Percentiles rank a stretch among this genome's conserved stretches.
Evolutionary conservation across 345 rosid species (phyloP).

Genomic region (Eucalyptus dawsonii): DNA sequence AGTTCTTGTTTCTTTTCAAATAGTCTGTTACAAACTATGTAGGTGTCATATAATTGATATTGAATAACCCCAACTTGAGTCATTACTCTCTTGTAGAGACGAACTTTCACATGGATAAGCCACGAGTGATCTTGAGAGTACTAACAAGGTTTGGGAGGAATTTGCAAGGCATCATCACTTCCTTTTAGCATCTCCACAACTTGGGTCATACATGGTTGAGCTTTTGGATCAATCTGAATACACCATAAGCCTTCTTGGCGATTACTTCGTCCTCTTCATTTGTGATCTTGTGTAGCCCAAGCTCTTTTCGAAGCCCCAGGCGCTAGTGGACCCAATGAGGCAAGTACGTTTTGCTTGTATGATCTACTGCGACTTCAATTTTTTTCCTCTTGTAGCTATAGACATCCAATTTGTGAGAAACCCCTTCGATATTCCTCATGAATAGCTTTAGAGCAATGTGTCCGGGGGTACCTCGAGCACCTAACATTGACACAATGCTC

Average conservation of each 20-base stretch:
- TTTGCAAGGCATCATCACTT: no score
- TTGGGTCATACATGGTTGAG: neutral
- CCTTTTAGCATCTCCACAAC: no score
- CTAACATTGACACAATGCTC: no score
- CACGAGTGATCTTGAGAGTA: neutral
- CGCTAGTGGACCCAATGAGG: neutral
- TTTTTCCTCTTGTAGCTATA: neutral
- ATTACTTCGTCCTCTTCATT: neutral
- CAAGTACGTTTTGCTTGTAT: neutral
- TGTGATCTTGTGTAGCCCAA: neutral
- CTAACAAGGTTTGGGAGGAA: neutral
- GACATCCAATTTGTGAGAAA: conserved; percentile 21
- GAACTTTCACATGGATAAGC: neutral
- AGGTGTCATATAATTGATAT: neutral
- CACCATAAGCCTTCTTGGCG: neutral
- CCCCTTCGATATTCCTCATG: conserved; percentile 13
- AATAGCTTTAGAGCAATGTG: rapidly evolving
- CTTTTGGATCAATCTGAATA: neutral
- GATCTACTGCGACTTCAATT: neutral
- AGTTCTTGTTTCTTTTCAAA: no score
- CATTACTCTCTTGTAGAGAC: neutral
- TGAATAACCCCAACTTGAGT: neutral
- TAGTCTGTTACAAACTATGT: no score
- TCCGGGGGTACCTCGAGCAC: no score
- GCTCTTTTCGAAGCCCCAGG: neutral